phyloP scores from a whole-genome alignment of 352 stramenopile species.

The Phytophthora pini region DNA sequence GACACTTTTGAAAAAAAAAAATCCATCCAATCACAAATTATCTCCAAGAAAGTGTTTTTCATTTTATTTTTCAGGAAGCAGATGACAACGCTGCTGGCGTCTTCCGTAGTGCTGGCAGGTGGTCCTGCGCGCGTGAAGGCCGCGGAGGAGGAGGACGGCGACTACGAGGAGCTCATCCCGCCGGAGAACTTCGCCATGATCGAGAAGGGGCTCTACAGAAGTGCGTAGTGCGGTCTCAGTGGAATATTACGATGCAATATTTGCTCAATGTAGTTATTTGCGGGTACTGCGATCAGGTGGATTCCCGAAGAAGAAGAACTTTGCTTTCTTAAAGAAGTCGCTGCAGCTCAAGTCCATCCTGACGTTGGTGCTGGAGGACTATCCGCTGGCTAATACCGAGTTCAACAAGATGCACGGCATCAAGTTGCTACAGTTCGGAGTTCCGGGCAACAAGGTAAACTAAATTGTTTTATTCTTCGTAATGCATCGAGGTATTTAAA shows the following conservation, averaged over 20 bases:
- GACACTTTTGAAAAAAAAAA: too few species aligned
- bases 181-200: slow-evolving; percentile 92
- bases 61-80: not conserved
- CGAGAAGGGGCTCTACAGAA: slow-evolving; percentile 86
- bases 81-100: slow-evolving; percentile 31
- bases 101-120: slow-evolving; percentile 22
- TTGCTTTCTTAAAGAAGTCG: slow-evolving; percentile 81
- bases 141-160: slow-evolving; percentile 69
- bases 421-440: slow-evolving; percentile 83
- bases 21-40: slow-evolving; percentile 10
- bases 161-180: slow-evolving; percentile 87
- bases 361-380: slow-evolving; percentile 89
- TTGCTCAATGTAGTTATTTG: not conserved
- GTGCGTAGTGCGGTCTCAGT: slow-evolving; percentile 33
- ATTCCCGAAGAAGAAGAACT: slow-evolving; percentile 92
- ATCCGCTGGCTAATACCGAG: slow-evolving; percentile 80
- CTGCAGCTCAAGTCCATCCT: slow-evolving; percentile 84
- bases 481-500: not conserved
- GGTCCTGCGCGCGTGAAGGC: slow-evolving; percentile 38
- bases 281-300: slow-evolving; percentile 42
- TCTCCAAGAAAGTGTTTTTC: not conserved
- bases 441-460: slow-evolving; percentile 83
- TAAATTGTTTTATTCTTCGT: not conserved
- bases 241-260: not conserved
- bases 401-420: slow-evolving; percentile 86